Percentiles rank a stretch among this genome's conserved stretches.
Evolutionary conservation across 148 eudicot genomes (phyloP).

Genomic region (Silene conica): DNA sequence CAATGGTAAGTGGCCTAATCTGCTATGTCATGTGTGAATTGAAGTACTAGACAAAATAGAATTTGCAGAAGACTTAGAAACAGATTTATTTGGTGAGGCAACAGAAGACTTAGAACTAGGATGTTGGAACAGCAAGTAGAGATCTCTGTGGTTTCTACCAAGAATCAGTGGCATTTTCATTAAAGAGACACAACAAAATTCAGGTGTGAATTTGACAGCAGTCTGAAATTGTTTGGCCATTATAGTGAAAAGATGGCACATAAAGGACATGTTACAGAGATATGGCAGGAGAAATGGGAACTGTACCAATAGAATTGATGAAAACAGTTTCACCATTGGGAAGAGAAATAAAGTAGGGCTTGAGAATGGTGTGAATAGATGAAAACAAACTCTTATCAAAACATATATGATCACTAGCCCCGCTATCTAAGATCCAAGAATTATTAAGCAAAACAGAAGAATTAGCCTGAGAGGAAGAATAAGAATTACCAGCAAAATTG

Average conservation of each 20-base stretch:
- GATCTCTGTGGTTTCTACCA: background rate
- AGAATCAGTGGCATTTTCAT: background rate
- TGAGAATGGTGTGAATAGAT: accelerated
- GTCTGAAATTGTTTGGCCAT: background rate
- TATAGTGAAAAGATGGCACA: background rate
- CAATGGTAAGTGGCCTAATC: background rate
- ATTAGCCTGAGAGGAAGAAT: background rate
- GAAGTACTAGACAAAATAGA: background rate
- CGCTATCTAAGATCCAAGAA: background rate
- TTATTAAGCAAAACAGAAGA: background rate
- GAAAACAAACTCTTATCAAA: background rate
- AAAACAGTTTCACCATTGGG: background rate
- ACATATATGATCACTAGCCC: background rate
- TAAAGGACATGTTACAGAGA: background rate
- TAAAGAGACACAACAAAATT: background rate
- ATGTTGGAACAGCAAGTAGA: background rate
- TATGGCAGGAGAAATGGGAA: background rate
- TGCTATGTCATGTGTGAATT: background rate
- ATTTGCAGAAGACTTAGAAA: too few relatives aligned
- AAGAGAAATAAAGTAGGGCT: background rate
- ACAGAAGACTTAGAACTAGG: background rate
- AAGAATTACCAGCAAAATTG: background rate
- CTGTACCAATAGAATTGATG: background rate
- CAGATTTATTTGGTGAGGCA: too few relatives aligned
- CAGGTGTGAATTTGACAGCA: background rate